These are phyloP conservation scores for Catunica adiposa DNA, from an alignment of 2,329 filamentous ascomycete genomes.

Conservation along the genomic window DNA sequence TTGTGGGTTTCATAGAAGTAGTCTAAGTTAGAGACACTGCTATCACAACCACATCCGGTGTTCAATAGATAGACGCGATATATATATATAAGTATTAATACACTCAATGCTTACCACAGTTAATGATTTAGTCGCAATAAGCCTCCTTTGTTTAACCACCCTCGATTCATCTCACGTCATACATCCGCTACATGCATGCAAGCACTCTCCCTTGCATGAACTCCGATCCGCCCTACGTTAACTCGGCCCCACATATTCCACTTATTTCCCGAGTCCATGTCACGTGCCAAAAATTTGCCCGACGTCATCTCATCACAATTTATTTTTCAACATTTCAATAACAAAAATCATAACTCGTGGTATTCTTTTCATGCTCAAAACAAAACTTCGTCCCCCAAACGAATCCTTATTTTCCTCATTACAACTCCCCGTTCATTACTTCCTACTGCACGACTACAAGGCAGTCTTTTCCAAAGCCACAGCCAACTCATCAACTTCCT, in stretches of 20 bases:
- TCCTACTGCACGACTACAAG: slow-evolving; percentile 24
- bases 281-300: neutral
- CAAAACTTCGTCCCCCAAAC: neutral
- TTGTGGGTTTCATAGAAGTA: too few species aligned
- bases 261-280: neutral
- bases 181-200: neutral
- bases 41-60: too few species aligned
- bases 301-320: too few species aligned
- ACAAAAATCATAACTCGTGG: slow-evolving; percentile 10
- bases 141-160: too few species aligned
- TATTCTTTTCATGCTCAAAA: slow-evolving; percentile 12
- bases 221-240: neutral
- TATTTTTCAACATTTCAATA: neutral
- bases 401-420: neutral
- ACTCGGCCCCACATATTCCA: neutral
- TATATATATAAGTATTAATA: too few species aligned
- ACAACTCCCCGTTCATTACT: slow-evolving; percentile 2
- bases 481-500: slow-evolving; percentile 67
- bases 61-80: too few species aligned
- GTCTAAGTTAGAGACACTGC: too few species aligned
- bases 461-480: slow-evolving; percentile 56
- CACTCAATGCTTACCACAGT: too few species aligned
- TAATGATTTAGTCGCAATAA: too few species aligned
- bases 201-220: neutral
- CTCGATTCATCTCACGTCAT: neutral